A percentile compares a stretch with the other conserved stretches of the same genome.
phyloP scores from a whole-genome alignment of 352 stramenopile genomes.

The Pythium biforme region DNA sequence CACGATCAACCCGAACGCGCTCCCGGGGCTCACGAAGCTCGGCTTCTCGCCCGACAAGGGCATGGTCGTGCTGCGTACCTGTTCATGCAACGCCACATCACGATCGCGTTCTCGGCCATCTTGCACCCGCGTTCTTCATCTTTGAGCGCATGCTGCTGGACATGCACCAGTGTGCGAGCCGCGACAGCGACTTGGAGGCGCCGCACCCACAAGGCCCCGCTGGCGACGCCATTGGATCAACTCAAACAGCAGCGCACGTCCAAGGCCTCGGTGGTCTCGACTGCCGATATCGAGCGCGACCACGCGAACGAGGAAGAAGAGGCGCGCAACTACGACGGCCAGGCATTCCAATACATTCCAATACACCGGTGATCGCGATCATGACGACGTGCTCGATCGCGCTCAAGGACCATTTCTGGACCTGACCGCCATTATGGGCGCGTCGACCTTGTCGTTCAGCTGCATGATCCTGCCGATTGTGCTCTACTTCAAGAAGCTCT shows the following conservation, averaged over 20 bases:
- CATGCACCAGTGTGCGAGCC: constrained; percentile 41
- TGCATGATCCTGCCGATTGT: constrained; percentile 70
- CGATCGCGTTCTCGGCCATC: constrained; percentile 59
- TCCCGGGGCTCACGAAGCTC: constrained; percentile 29
- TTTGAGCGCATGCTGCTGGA: constrained; percentile 43
- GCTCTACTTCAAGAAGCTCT: constrained; percentile 76
- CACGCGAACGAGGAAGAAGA: constrained; percentile 31
- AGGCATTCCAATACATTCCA: constrained; percentile 49
- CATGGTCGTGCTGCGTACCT: constrained; percentile 35
- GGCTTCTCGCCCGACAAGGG: constrained; percentile 33
- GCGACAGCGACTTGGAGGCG: constrained; percentile 19
- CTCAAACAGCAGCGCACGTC: constrained; percentile 23
- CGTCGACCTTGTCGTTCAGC: constrained; percentile 51
- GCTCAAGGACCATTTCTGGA: constrained; percentile 59
- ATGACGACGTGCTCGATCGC: constrained; percentile 35
- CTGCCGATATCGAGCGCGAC: constrained; percentile 40
- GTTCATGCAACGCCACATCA: constrained; percentile 58
- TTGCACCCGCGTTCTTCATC: constrained; percentile 58
- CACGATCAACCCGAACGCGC: constrained; percentile 47
- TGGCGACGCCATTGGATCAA: constrained; percentile 16
- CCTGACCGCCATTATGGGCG: constrained; percentile 68
- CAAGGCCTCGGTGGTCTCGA: constrained; percentile 41
- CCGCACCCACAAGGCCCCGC: constrained; percentile 9
- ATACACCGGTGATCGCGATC: constrained; percentile 51
- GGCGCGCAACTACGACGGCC: constrained; percentile 42